Evolutionary conservation across 1,139 yeast species (phyloP), one percentile per base, ranked within the genome.

Genomic region (Hansenula anomala): DNA sequence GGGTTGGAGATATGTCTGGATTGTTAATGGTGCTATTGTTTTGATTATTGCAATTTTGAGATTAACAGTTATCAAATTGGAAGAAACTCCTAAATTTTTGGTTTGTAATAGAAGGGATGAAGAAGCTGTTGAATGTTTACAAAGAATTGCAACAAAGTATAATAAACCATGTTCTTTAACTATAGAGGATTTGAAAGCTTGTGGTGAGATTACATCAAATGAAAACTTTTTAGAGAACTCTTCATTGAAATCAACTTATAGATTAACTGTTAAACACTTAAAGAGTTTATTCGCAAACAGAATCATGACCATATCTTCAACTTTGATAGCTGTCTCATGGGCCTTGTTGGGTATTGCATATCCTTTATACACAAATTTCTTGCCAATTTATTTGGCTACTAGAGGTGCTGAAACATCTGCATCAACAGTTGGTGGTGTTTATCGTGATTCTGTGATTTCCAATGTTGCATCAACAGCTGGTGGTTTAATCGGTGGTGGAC

Each of bases 1-100:
- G 46, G 78, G 78, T 39, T 73, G 79, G 78, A 66, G 78, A 52
- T 73, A 73, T 47, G 58, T 64, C 34, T 72, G 69, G 67, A 72
- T 68, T 46, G 64, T 64, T 28, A 72, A 72, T 52, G 69, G 74
- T 13, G 73, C 64, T 18, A 63, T 73, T 38, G 75, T 73, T 15
- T 49, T 73, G 33, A 60, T 60, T 20, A 58, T 67, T 41, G 74
- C 75, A 1, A 37, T 71, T 17, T 38, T 61, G n/a, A 60, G 78
- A 44, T 52, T 72, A 14, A 64, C 73, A 4, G 62, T 70, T 11
- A 53, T 73, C 28, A 58, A 65, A 45, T 54, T 73, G 39, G 61
- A 69, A 31, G 78, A 73, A 51, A 70, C 77, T 37, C 78, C 78
- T 24, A 73, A 73, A 47, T 73, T 67, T 48, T 56, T 73, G 44